Percentiles rank a stretch among this genome's conserved stretches.
Evolutionary conservation across 352 stramenopile species (phyloP).

Genomic region (Globisporangium camurandrum): DNA sequence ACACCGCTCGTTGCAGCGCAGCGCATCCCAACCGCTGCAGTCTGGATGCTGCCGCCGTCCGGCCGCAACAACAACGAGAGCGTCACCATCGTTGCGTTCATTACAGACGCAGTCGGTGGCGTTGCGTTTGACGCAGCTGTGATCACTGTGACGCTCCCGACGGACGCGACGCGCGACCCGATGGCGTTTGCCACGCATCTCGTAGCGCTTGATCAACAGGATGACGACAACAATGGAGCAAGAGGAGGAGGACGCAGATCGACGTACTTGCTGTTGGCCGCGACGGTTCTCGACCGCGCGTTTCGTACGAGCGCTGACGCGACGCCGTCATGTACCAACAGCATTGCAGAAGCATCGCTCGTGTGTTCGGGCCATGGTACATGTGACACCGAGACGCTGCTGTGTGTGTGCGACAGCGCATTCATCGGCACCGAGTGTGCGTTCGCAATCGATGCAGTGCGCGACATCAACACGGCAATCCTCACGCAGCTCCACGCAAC

Average conservation of each 20-base stretch:
- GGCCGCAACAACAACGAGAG: conserved; percentile 18
- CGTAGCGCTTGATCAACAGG: conserved; percentile 12
- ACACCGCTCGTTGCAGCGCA: conserved; percentile 35
- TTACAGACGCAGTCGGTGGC: conserved; percentile 35
- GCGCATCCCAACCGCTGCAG: conserved; percentile 18
- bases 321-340: too few relatives aligned
- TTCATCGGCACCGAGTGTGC: conserved; percentile 40
- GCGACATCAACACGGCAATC: conserved; percentile 32
- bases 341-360: too few relatives aligned
- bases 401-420: conserved; percentile 24
- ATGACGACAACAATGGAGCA: too few relatives aligned
- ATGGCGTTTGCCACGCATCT: conserved; percentile 29
- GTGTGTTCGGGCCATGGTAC: conserved; percentile 25
- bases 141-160: conserved; percentile 33
- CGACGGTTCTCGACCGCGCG: conserved; percentile 36
- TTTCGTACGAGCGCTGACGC: conserved; percentile 8
- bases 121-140: conserved; percentile 24
- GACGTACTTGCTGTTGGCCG: conserved; percentile 30
- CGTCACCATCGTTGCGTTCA: conserved; percentile 49
- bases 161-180: conserved; percentile 23
- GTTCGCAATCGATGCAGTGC: conserved; percentile 26
- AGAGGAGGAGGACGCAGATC: too few relatives aligned
- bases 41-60: conserved; percentile 37
- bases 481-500: conserved; percentile 27
- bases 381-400: conserved; percentile 19